These are phyloP conservation scores for Backusella tuberculispora DNA, from an alignment of 192 early-diverging fungal species.

Conservation along the genomic window DNA sequence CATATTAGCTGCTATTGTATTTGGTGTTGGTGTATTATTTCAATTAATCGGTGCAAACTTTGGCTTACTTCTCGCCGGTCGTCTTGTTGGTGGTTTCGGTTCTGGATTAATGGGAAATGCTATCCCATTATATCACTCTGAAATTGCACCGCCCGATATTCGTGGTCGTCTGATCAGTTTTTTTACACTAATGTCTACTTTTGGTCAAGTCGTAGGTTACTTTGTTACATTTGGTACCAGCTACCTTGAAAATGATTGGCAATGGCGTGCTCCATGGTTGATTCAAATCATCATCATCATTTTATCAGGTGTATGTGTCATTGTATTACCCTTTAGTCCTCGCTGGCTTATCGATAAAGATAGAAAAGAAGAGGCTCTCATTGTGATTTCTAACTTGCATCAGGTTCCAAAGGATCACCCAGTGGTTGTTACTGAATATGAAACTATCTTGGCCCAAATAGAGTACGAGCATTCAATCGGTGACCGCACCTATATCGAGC, in stretches of 20 bases:
- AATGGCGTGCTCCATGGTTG: constrained; percentile 82
- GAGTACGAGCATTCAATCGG: constrained; percentile 65
- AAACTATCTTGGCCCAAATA: constrained; percentile 69
- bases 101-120: constrained; percentile 42
- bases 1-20: constrained; percentile 63
- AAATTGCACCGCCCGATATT: constrained; percentile 78
- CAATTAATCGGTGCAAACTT: constrained; percentile 64
- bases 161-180: constrained; percentile 86
- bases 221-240: constrained; percentile 49
- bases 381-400: constrained; percentile 71
- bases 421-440: constrained; percentile 62
- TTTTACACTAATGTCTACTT: constrained; percentile 87
- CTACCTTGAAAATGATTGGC: constrained; percentile 44
- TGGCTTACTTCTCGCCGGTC: constrained; percentile 39
- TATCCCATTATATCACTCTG: constrained; percentile 42
- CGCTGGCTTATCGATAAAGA: constrained; percentile 82
- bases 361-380: constrained; percentile 69
- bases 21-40: constrained; percentile 73
- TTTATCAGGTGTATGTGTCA: constrained; percentile 48
- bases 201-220: constrained; percentile 74
- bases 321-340: constrained; percentile 81
- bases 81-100: constrained; percentile 40
- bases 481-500: constrained; percentile 62
- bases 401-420: constrained; percentile 53
- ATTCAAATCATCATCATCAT: constrained; percentile 77